Evolutionary conservation across 805 yeast species (phyloP).

Genomic region (Yamadazyma nakazawae): DNA sequence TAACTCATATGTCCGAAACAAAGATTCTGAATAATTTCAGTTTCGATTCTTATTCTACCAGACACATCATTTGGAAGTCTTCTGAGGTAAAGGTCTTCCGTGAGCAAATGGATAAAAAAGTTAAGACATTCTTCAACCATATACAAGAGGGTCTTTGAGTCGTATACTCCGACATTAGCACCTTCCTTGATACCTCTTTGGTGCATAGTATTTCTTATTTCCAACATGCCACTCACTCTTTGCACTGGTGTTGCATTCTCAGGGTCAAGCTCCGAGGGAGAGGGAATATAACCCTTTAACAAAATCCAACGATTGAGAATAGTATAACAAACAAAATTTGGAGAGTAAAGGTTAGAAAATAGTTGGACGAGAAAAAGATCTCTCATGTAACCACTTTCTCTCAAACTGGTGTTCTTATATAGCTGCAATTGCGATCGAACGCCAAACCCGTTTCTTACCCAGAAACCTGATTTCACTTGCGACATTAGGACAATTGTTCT

Average conservation of each 20-base stretch:
- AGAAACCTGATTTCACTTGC: slow-evolving; percentile 82
- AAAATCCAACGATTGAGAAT: slow-evolving; percentile 71
- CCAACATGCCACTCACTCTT: not conserved
- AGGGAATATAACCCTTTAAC: slow-evolving; percentile 26
- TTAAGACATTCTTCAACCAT: slow-evolving; percentile 80
- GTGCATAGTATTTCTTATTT: not conserved
- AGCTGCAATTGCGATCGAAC: slow-evolving; percentile 75
- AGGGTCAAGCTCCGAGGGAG: slow-evolving; percentile 7
- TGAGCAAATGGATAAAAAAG: slow-evolving; percentile 61
- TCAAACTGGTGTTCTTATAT: slow-evolving; percentile 70
- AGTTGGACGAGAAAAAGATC: slow-evolving; percentile 76
- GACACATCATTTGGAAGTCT: slow-evolving; percentile 48
- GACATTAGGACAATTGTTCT: slow-evolving; percentile 74
- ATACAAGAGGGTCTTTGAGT: slow-evolving; percentile 48
- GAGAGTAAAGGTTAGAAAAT: slow-evolving; percentile 47
- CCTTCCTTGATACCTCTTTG: not conserved
- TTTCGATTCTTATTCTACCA: slow-evolving; percentile 48
- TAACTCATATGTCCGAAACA: slow-evolving; percentile 72
- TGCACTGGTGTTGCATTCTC: not conserved
- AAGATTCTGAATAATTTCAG: slow-evolving; percentile 80
- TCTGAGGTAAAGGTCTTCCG: slow-evolving; percentile 61
- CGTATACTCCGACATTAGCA: slow-evolving; percentile 24
- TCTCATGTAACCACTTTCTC: slow-evolving; percentile 79
- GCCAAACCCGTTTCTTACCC: slow-evolving; percentile 93
- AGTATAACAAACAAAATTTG: slow-evolving; percentile 54